Conservation (phyloP, 805 yeast genomes). For the Saccharomycopsis selenospora region DNA sequence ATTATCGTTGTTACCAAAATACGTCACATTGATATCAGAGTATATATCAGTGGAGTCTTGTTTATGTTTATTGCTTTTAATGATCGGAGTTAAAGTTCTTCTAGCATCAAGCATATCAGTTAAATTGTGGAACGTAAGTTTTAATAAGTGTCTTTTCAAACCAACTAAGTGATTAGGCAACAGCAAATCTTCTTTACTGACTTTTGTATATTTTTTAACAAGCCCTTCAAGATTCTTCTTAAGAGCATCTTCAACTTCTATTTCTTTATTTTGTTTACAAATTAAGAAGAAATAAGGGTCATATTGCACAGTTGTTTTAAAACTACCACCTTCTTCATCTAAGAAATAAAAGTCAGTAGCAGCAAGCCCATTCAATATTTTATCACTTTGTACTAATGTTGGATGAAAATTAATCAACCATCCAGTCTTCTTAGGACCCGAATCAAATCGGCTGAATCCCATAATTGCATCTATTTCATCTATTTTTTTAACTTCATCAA, state of each 20-base stretch:
- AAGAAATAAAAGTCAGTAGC: slow-evolving; percentile 93
- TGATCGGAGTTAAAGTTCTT: slow-evolving; percentile 58
- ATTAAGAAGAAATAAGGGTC: slow-evolving; percentile 83
- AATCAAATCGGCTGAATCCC: slow-evolving; percentile 80
- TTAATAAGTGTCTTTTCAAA: slow-evolving; percentile 52
- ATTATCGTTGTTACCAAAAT: slow-evolving; percentile 24
- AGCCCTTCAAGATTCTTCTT: slow-evolving; percentile 58
- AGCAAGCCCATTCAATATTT: slow-evolving; percentile 58
- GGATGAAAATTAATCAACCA: slow-evolving; percentile 96
- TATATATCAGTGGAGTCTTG: slow-evolving; percentile 63
- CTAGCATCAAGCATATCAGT: slow-evolving; percentile 72
- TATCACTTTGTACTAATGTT: slow-evolving; percentile 57
- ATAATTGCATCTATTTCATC: slow-evolving; percentile 71
- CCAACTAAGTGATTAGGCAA: slow-evolving; percentile 87
- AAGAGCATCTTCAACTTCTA: slow-evolving; percentile 81
- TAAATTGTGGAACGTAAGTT: slow-evolving; percentile 67
- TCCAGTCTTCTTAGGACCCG: slow-evolving; percentile 68
- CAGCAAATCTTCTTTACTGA: slow-evolving; percentile 70
- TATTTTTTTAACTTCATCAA: slow-evolving; percentile 49
- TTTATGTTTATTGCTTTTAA: slow-evolving; percentile 56
- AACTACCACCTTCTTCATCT: slow-evolving; percentile 94
- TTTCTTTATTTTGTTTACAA: slow-evolving; percentile 42
- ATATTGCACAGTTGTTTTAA: slow-evolving; percentile 74
- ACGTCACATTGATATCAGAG: slow-evolving; percentile 42
- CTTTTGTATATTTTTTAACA: slow-evolving; percentile 48